Evolutionary conservation across 306 rosid genomes (phyloP).

Genomic region (Cicer chorassanicum): DNA sequence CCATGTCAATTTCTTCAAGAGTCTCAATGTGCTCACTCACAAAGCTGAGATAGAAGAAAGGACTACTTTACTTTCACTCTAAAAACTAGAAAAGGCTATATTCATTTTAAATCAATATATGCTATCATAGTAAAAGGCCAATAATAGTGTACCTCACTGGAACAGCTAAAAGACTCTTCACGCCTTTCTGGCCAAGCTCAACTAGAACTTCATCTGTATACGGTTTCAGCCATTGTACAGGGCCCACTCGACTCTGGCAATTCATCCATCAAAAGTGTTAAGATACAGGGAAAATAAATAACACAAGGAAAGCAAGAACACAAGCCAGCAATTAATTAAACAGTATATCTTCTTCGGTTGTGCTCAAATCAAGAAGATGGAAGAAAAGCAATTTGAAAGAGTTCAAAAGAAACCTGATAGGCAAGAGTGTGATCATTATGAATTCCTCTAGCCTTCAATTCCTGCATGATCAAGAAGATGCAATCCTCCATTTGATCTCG

Average conservation of each 20-base stretch:
- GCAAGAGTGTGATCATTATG: constrained; percentile 90
- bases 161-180: constrained; percentile 92
- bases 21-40: constrained; percentile 99
- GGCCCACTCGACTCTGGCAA: constrained; percentile 97
- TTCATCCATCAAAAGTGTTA: constrained; percentile 44
- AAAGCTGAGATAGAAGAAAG: constrained; percentile 62
- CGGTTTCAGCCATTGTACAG: constrained; percentile 98
- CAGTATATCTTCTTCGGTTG: background rate
- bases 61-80: constrained; percentile 15
- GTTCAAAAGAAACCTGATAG: constrained; percentile 72
- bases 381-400: constrained; percentile 18
- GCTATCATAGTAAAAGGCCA: constrained; percentile 8
- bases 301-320: constrained; percentile 27
- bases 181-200: constrained; percentile 96
- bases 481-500: constrained; percentile 98
- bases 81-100: constrained; percentile 10
- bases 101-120: constrained; percentile 9
- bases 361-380: constrained; percentile 20
- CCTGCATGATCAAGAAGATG: constrained; percentile 88
- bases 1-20: constrained; percentile 98
- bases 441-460: constrained; percentile 88
- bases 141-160: constrained; percentile 77
- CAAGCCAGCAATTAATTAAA: constrained; percentile 13
- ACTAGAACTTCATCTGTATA: constrained; percentile 96
- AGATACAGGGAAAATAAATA: constrained; percentile 11